These are phyloP conservation scores for Nasturtium officinale DNA, from an alignment of 345 rosid species.

Conservation along the genomic window DNA sequence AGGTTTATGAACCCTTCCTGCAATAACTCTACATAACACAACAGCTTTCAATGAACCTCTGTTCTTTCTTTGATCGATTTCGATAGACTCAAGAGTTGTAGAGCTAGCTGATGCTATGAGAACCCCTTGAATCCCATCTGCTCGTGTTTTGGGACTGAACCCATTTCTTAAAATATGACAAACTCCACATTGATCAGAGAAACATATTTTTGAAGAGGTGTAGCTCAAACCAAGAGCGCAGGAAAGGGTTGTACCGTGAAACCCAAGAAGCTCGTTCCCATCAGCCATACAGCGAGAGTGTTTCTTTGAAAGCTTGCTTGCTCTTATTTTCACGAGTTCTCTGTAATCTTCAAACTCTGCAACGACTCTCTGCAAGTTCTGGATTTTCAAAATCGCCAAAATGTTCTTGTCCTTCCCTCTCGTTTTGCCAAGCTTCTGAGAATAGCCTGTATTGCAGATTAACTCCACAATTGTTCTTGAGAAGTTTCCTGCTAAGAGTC, in stretches of 20 bases:
- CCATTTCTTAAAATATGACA: slow-evolving; percentile 63
- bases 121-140: slow-evolving; percentile 45
- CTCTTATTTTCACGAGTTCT: slow-evolving; percentile 58
- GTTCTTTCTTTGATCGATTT: slow-evolving; percentile 20
- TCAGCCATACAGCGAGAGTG: slow-evolving; percentile 77
- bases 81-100: slow-evolving; percentile 50
- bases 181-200: slow-evolving; percentile 51
- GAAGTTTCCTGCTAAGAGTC: slow-evolving; percentile 63
- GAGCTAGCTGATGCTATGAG: slow-evolving; percentile 57
- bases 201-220: slow-evolving; percentile 51
- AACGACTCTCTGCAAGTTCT: slow-evolving; percentile 54
- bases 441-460: slow-evolving; percentile 53
- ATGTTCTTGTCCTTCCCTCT: slow-evolving; percentile 34
- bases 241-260: slow-evolving; percentile 53
- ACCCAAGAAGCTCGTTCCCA: slow-evolving; percentile 75
- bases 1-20: slow-evolving; percentile 66
- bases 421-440: slow-evolving; percentile 29
- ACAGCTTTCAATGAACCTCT: slow-evolving; percentile 43
- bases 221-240: slow-evolving; percentile 55
- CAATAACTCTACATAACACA: slow-evolving; percentile 71
- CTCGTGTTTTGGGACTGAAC: slow-evolving; percentile 43
- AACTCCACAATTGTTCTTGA: slow-evolving; percentile 70
- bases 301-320: slow-evolving; percentile 53
- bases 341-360: slow-evolving; percentile 67
- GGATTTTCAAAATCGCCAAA: slow-evolving; percentile 55